Evolutionary conservation across 2,329 filamentous ascomycete species (phyloP).

Genomic region (Phialophora tarda): DNA sequence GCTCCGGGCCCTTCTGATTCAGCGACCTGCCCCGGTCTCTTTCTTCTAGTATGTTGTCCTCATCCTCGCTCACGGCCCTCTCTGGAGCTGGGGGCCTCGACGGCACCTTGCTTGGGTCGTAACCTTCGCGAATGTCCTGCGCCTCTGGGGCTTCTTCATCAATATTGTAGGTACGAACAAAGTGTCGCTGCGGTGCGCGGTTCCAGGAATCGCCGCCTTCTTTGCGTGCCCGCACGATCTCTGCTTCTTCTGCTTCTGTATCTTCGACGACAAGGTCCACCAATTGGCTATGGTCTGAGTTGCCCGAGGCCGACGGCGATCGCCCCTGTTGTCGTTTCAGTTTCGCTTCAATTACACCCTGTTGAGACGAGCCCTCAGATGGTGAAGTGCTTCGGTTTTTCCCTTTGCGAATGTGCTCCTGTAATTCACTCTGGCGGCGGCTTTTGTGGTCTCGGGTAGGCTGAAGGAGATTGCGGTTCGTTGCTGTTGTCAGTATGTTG

Average conservation of each 20-base stretch:
- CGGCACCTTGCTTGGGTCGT: constrained; percentile 37
- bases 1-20: constrained; percentile 11
- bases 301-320: constrained; percentile 59
- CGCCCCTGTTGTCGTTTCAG: constrained; percentile 36
- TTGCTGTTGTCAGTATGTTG: constrained; percentile 60
- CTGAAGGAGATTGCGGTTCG: constrained; percentile 61
- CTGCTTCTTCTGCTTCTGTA: constrained; percentile 64
- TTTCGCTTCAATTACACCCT: constrained; percentile 37
- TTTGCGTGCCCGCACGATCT: constrained; percentile 66
- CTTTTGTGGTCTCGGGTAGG: constrained; percentile 57
- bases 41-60: constrained; percentile 30
- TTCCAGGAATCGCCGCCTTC: constrained; percentile 68
- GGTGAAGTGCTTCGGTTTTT: constrained; percentile 39
- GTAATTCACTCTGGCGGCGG: constrained; percentile 43
- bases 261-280: constrained; percentile 73
- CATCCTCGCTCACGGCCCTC: constrained; percentile 38
- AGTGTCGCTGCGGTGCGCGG: constrained; percentile 44
- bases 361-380: constrained; percentile 41
- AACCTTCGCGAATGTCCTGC: constrained; percentile 39
- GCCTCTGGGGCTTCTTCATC: constrained; percentile 33
- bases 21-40: constrained; percentile 10
- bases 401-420: constrained; percentile 50
- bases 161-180: constrained; percentile 38
- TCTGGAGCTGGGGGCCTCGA: constrained; percentile 38
- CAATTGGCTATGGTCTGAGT: constrained; percentile 59